Evolutionary conservation across 257 asterid genomes (phyloP).

Genomic region (Ilex asprella): DNA sequence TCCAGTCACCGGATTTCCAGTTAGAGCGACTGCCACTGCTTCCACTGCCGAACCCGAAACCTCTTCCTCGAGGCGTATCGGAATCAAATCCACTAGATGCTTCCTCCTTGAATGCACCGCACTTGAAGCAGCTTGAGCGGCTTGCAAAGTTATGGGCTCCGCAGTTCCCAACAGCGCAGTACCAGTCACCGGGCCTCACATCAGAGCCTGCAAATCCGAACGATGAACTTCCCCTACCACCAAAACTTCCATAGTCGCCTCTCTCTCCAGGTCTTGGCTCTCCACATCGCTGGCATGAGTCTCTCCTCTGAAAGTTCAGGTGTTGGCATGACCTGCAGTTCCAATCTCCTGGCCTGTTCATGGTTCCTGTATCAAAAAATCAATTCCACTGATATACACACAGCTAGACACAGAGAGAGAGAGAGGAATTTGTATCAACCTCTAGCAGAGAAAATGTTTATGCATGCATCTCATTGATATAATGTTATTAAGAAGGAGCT

Average conservation of each 20-base stretch:
- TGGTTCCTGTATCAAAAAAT: constrained; percentile 10
- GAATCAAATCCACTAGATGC: constrained; percentile 29
- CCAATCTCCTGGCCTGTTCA: constrained; percentile 99
- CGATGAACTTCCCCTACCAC: constrained; percentile 38
- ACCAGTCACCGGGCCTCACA: constrained; percentile 99
- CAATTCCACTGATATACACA: too few species aligned
- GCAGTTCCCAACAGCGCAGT: constrained; percentile 69
- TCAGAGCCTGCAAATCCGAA: constrained; percentile 78
- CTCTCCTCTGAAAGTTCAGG: constrained; percentile 89
- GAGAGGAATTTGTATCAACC: neutral
- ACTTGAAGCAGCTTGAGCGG: constrained; percentile 97
- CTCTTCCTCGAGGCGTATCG: constrained; percentile 23
- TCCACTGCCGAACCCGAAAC: constrained; percentile 32
- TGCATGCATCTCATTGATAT: too few species aligned
- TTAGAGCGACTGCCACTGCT: constrained; percentile 58
- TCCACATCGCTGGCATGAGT: constrained; percentile 90
- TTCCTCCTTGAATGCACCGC: constrained; percentile 87
- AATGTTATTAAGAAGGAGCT: too few species aligned
- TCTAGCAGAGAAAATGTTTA: too few species aligned
- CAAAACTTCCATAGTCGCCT: constrained; percentile 34
- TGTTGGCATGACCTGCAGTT: constrained; percentile 96
- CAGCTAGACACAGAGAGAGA: too few species aligned
- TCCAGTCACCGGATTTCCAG: constrained; percentile 99
- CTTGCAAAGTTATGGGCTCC: constrained; percentile 98
- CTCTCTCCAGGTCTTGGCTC: constrained; percentile 63